phyloP scores from a whole-genome alignment of 2,329 filamentous ascomycete species.

The Chaetomium globosum region DNA sequence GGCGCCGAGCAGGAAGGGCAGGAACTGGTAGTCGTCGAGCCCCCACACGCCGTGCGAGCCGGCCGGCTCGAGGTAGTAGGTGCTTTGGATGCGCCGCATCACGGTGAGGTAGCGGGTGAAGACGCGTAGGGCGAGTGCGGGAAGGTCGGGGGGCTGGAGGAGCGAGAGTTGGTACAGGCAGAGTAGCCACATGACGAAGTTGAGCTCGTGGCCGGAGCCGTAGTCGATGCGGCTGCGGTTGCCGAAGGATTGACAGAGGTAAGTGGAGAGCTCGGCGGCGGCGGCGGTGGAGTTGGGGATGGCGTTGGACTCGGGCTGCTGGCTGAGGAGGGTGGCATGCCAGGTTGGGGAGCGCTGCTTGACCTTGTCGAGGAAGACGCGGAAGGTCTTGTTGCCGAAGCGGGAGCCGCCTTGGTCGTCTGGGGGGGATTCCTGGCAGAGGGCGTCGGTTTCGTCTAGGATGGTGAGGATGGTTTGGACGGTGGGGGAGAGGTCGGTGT shows the following conservation, averaged over 20 bases:
- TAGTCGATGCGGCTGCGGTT: slow-evolving; percentile 90
- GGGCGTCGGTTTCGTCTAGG: slow-evolving; percentile 67
- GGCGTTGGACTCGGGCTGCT: slow-evolving; percentile 43
- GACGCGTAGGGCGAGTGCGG: slow-evolving; percentile 71
- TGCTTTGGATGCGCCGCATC: slow-evolving; percentile 85
- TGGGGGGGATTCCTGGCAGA: slow-evolving; percentile 72
- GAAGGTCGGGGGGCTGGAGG: slow-evolving; percentile 68
- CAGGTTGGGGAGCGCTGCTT: slow-evolving; percentile 59
- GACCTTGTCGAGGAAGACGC: slow-evolving; percentile 73
- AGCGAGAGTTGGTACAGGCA: slow-evolving; percentile 80
- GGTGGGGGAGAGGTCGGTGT: slow-evolving; percentile 58
- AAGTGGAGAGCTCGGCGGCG: slow-evolving; percentile 71
- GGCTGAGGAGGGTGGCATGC: slow-evolving; percentile 60
- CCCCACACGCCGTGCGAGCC: slow-evolving; percentile 98
- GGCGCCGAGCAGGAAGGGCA: slow-evolving; percentile 93
- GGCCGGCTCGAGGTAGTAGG: slow-evolving; percentile 95
- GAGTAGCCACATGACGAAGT: slow-evolving; percentile 96
- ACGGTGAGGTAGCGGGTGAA: slow-evolving; percentile 81
- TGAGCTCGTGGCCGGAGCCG: slow-evolving; percentile 94
- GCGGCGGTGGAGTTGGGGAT: slow-evolving; percentile 46
- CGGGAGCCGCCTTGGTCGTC: slow-evolving; percentile 84
- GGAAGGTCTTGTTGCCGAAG: slow-evolving; percentile 93
- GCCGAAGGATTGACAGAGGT: slow-evolving; percentile 82
- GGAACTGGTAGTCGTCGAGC: slow-evolving; percentile 94
- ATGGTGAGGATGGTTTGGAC: slow-evolving; percentile 69